Conservation (phyloP, 2,329 filamentous ascomycete species). For the Periconia digitata region DNA sequence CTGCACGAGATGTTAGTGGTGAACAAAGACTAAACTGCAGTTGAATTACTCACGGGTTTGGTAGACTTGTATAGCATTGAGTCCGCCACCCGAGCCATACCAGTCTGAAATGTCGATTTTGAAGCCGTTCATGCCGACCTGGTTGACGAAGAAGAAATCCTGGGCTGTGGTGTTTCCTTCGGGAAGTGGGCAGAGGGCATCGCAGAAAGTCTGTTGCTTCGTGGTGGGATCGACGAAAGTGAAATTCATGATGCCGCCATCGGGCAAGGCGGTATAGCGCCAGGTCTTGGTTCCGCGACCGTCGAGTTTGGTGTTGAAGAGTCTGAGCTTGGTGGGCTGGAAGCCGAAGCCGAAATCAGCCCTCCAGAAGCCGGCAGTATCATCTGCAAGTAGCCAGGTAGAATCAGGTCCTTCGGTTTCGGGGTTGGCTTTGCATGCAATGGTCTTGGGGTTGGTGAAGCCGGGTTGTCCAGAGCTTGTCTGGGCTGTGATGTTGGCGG, state of each 20-base stretch:
- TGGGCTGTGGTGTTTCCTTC: constrained; percentile 69
- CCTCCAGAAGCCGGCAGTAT: constrained; percentile 77
- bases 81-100: constrained; percentile 82
- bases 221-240: constrained; percentile 77
- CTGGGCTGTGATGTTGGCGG: constrained; percentile 71
- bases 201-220: constrained; percentile 71
- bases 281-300: constrained; percentile 87
- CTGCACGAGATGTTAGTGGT: constrained; percentile 43
- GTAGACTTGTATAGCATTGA: constrained; percentile 84
- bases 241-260: constrained; percentile 93
- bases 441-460: constrained; percentile 75
- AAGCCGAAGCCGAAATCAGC: constrained; percentile 84
- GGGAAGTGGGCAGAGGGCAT: constrained; percentile 81
- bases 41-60: constrained; percentile 62
- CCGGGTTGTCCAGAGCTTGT: constrained; percentile 64
- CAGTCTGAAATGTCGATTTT: constrained; percentile 82
- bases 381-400: constrained; percentile 80
- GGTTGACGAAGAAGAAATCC: constrained; percentile 90
- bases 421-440: constrained; percentile 75
- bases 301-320: constrained; percentile 84
- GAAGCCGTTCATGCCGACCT: constrained; percentile 88
- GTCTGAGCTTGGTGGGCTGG: constrained; percentile 78
- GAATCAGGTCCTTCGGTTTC: constrained; percentile 66
- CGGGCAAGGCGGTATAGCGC: constrained; percentile 80
- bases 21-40: constrained; percentile 1